Evolutionary conservation across 2,329 filamentous ascomycete genomes (phyloP), one percentile per base, ranked within the genome.

Genomic region (Teratosphaeria epicoccoides): DNA sequence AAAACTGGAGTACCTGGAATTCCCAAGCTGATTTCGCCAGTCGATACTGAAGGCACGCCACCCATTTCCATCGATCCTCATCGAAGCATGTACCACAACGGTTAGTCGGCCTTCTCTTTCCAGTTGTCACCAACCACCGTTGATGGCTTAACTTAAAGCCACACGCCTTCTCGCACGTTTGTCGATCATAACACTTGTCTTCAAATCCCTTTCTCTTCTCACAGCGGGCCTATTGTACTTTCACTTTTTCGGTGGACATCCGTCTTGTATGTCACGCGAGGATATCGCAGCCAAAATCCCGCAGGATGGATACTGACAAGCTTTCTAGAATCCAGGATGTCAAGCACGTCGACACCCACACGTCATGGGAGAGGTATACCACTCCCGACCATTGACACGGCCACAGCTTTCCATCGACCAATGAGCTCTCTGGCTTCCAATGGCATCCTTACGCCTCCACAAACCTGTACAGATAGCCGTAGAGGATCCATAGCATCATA

Each of bases 1-100:
- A 57, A 52, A 57, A 54, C 50, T 53, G 49, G 61, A 52, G 60
- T 64, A 58, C 62, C 61, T 64, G 61, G 61, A 59, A 65, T 63
- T 59, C 56, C 50, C 53, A 46, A 47, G 50, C 55, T 58, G 55
- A 58, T 45, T 48, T 40, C 49, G 46, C 63, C 63, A 66, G 55
- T 61, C 46, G 57, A 47, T 51, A 48, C 40, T 50, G 45, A 25
- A 52, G 37, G 48, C 59, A 46, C 53, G 52, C 51, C 63, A 64
- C 63, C 63, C 59, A 51, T 50, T 46, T 43, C 26, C 37, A 49
- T 29, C 33, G 52, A 57, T 59, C 61, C 58, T 62, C 55, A 59
- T 14, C 6, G 9, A 22, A 53, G 49, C 51, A 61, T 60, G 58
- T 59, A 60, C 51, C 57, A 63, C 61, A 60, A 56, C 57, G 58